Conservation (phyloP, 2,329 filamentous ascomycete species). For the Microsporum ferrugineum region DNA sequence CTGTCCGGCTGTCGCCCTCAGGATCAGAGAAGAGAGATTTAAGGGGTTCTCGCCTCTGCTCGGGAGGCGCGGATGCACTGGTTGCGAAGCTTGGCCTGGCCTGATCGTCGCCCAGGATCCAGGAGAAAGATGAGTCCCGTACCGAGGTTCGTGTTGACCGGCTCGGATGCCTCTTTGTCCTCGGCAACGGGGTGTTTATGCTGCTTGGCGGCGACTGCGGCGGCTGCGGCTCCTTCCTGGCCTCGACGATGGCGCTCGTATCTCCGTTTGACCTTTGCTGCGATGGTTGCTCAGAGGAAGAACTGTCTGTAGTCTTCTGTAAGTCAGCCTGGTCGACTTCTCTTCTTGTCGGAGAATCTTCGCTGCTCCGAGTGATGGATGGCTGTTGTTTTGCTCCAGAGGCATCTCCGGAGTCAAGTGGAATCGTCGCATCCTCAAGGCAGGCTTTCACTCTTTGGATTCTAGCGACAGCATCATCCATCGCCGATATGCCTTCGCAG, state of each 20-base stretch:
- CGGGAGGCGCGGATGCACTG: constrained; percentile 34
- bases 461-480: constrained; percentile 29
- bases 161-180: constrained; percentile 16
- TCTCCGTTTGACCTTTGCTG: not conserved
- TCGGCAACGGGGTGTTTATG: not conserved
- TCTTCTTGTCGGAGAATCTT: not conserved
- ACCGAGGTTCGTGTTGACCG: constrained; percentile 31
- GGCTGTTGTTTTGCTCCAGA: constrained; percentile 1
- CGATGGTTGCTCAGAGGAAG: not conserved
- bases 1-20: constrained; percentile 7
- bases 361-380: not conserved
- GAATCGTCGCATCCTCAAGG: constrained; percentile 30
- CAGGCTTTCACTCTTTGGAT: constrained; percentile 35
- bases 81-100: constrained; percentile 37
- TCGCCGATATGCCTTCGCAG: not conserved
- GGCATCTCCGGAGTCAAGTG: constrained; percentile 13
- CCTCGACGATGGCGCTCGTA: too few species aligned
- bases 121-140: constrained; percentile 39
- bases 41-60: constrained; percentile 28
- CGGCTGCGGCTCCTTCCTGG: not conserved
- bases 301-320: not conserved
- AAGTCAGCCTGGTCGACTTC: not conserved
- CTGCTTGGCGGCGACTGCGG: constrained; percentile 1
- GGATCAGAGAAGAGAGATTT: constrained; percentile 18
- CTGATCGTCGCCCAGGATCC: constrained; percentile 39